Evolutionary conservation across 441 rosid species (phyloP).

Genomic region (Populus hybrid): DNA sequence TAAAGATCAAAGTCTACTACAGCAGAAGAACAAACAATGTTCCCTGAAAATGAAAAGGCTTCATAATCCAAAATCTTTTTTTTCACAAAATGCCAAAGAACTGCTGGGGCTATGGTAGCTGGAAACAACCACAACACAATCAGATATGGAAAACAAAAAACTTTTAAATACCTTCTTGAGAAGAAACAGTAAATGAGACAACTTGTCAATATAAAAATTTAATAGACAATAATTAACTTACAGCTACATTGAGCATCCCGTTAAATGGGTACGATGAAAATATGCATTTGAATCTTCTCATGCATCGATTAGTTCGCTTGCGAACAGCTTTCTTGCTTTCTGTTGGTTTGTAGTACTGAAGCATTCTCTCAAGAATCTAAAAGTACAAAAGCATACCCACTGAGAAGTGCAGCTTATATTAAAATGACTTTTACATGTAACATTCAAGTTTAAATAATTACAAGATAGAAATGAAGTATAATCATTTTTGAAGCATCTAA

Average conservation of each 20-base stretch:
- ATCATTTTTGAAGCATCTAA: slow-evolving; percentile 1
- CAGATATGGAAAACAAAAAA: background rate
- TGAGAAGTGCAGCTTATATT: slow-evolving; percentile 9
- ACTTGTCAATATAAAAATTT: background rate
- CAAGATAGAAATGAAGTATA: background rate
- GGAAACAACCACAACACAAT: background rate
- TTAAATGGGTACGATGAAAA: slow-evolving; percentile 57
- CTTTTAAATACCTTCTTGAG: background rate
- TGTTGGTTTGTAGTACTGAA: slow-evolving; percentile 46
- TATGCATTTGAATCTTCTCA: slow-evolving; percentile 41
- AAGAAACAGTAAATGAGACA: background rate
- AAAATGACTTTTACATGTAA: background rate
- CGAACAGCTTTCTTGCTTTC: slow-evolving; percentile 24
- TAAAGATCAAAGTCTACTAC: background rate
- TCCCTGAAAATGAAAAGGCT: background rate
- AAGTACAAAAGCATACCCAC: slow-evolving; percentile 17
- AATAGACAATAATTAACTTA: slow-evolving; percentile 41
- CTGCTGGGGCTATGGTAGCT: background rate
- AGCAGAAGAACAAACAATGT: background rate
- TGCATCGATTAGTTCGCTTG: slow-evolving; percentile 10
- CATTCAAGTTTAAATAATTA: background rate
- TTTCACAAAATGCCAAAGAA: background rate
- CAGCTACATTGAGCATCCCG: slow-evolving; percentile 90
- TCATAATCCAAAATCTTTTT: background rate
- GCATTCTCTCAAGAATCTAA: slow-evolving; percentile 78